A percentile compares a stretch with the other conserved stretches of the same genome.
phyloP scores from a whole-genome alignment of 2,329 filamentous ascomycete genomes.

The Dactylella cylindrospora region DNA sequence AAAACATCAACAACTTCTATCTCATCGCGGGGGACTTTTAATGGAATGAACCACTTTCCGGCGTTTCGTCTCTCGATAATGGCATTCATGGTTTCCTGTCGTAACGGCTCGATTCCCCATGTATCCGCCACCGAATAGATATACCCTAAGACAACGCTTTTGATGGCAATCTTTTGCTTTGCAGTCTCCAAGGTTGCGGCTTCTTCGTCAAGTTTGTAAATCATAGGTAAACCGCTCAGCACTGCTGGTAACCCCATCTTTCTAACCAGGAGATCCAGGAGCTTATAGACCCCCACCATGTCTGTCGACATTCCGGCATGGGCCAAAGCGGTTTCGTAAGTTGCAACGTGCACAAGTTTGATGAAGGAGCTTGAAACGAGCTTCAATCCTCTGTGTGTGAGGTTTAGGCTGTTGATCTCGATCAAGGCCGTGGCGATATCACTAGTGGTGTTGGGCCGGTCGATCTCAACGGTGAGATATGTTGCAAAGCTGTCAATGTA shows the following conservation, averaged over 20 bases:
- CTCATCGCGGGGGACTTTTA: constrained; percentile 65
- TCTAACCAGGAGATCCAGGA: constrained; percentile 72
- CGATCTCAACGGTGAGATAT: constrained; percentile 67
- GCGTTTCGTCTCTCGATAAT: constrained; percentile 72
- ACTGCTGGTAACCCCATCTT: constrained; percentile 80
- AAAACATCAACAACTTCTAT: constrained; percentile 54
- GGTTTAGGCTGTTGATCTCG: constrained; percentile 50
- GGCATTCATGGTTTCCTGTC: constrained; percentile 72
- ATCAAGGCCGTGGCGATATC: constrained; percentile 58
- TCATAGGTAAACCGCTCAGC: constrained; percentile 79
- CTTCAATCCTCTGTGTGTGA: constrained; percentile 51
- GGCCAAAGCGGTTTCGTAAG: constrained; percentile 86
- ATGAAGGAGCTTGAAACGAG: constrained; percentile 60
- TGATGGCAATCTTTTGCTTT: constrained; percentile 73
- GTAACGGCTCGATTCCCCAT: constrained; percentile 74
- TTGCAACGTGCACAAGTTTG: constrained; percentile 75
- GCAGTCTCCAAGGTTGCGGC: constrained; percentile 68
- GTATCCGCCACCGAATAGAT: constrained; percentile 76
- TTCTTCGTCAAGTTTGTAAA: constrained; percentile 83
- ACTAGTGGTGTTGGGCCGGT: constrained; percentile 65
- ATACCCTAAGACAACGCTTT: constrained; percentile 84
- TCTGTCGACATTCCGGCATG: constrained; percentile 71
- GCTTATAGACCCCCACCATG: constrained; percentile 72
- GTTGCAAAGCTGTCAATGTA: constrained; percentile 81
- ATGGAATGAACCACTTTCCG: constrained; percentile 74